phyloP scores from a whole-genome alignment of 345 rosid genomes.

The Salix caprea region DNA sequence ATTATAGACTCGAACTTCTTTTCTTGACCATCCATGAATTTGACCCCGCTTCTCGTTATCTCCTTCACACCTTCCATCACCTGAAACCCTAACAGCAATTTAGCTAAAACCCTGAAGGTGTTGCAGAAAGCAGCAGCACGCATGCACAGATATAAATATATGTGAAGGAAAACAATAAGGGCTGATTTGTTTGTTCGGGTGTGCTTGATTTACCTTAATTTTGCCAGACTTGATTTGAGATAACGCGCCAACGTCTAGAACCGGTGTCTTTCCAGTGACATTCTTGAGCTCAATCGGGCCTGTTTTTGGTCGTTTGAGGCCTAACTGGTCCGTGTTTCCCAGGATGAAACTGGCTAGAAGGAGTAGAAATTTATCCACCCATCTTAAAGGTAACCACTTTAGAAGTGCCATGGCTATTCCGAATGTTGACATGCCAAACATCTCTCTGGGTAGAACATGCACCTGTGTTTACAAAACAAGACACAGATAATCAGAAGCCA shows the following conservation, averaged over 20 bases:
- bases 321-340: slow-evolving; percentile 67
- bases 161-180: not conserved
- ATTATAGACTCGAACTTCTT: slow-evolving; percentile 67
- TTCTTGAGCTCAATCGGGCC: slow-evolving; percentile 92
- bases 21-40: slow-evolving; percentile 77
- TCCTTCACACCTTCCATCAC: slow-evolving; percentile 66
- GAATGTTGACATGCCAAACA: slow-evolving; percentile 78
- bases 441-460: slow-evolving; percentile 87
- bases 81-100: slow-evolving; percentile 31
- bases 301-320: slow-evolving; percentile 79
- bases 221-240: slow-evolving; percentile 64
- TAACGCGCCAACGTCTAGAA: slow-evolving; percentile 77
- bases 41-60: slow-evolving; percentile 60
- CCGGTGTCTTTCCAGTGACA: slow-evolving; percentile 83
- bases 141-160: not conserved
- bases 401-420: slow-evolving; percentile 73
- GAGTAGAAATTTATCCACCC: slow-evolving; percentile 61
- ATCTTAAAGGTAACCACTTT: slow-evolving; percentile 66
- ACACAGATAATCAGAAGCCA: not conserved
- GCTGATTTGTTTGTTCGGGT: too few species aligned
- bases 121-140: not conserved
- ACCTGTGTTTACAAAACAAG: slow-evolving; percentile 36
- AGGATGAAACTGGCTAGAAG: slow-evolving; percentile 42
- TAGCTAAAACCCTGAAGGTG: not conserved
- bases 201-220: slow-evolving; percentile 50